Percentiles rank a stretch among this genome's conserved stretches.
These are phyloP conservation scores for Allium cepa DNA, from an alignment of 106 monocot genomes.

Conservation along the genomic window DNA sequence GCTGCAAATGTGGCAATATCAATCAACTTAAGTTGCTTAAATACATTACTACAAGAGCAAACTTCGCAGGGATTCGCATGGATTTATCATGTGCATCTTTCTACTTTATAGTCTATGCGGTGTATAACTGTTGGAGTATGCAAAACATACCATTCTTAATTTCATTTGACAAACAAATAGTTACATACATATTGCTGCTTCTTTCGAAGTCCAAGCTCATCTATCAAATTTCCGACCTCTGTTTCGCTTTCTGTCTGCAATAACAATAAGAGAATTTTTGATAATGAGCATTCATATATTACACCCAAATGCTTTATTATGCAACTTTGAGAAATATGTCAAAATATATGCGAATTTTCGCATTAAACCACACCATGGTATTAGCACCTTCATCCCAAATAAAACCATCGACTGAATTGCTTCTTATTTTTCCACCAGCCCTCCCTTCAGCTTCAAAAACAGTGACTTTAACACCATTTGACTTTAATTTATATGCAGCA, in stretches of 20 bases:
- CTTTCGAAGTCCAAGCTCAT: constrained; percentile 64
- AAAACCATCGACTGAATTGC: constrained; percentile 56
- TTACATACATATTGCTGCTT: constrained; percentile 82
- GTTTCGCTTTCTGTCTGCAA: constrained; percentile 74
- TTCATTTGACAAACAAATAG: neutral
- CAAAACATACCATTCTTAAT: too few relatives aligned
- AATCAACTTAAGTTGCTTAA: neutral
- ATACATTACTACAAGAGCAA: neutral
- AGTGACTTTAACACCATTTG: constrained; percentile 64
- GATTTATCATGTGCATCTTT: too few relatives aligned
- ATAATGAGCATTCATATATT: constrained; percentile 9
- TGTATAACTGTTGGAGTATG: too few relatives aligned
- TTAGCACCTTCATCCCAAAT: constrained; percentile 99
- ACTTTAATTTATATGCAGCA: constrained; percentile 87
- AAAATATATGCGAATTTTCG: neutral
- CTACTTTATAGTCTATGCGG: too few relatives aligned
- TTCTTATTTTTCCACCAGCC: constrained; percentile 82
- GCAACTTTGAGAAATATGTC: neutral
- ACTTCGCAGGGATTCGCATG: too few relatives aligned
- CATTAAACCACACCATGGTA: constrained; percentile 61
- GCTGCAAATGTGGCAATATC: constrained; percentile 36
- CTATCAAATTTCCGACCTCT: constrained; percentile 63
- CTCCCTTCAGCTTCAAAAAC: constrained; percentile 82
- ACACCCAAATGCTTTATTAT: neutral
- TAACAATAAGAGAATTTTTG: constrained; percentile 3